Evolutionary conservation across 2,329 filamentous ascomycete species (phyloP), one percentile per base, ranked within the genome.

Genomic region (Botryosphaeria agaves): DNA sequence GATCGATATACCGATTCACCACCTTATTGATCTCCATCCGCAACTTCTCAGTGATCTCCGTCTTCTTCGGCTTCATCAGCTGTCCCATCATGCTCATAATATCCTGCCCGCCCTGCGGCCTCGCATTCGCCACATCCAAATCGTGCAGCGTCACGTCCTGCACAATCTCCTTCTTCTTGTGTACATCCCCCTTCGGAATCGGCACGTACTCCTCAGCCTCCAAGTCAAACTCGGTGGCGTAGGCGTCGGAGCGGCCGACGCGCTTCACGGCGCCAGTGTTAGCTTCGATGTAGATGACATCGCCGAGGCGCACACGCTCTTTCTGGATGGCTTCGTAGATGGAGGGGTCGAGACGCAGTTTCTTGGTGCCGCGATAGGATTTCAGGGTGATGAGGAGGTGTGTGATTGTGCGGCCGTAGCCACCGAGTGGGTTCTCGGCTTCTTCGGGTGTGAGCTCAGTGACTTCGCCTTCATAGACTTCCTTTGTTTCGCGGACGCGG

Each of bases 51-150:
- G 89, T 98, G 48, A 98, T 95, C 55, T 98, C 89, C 5, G 89
- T 98, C 75, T 94, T 94, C 64, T 91, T 91, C 37, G 89, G 89
- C 69, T 95, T 95, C 84, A 95, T 94, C 48, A 98, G 62, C 58
- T 98, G 89, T 46, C 89, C 89, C 87, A 98, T 95, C 89, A 98
- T 95, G 62, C 85, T 94, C 85, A 98, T 95, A 41, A 98, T 92
- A 55, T 98, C 89, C 64, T 98, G 89, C 26, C 89, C 89, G 31
- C 89, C 89, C 61, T 95, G 84, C 4, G 89, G 89, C 46, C 87
- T 68, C 9, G 89, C 80, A 48, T 98, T 98, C 40, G 89, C 89
- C 38, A 95, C 78, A 49, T 98, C 89, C 33, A 98, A 65, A 50
- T 98, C 89, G 55, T 98, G 89, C 39, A 98, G 68, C 27, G 89